These are phyloP conservation scores for Ogataea hybrid DNA, from an alignment of 1,139 yeast species.

Conservation along the genomic window DNA sequence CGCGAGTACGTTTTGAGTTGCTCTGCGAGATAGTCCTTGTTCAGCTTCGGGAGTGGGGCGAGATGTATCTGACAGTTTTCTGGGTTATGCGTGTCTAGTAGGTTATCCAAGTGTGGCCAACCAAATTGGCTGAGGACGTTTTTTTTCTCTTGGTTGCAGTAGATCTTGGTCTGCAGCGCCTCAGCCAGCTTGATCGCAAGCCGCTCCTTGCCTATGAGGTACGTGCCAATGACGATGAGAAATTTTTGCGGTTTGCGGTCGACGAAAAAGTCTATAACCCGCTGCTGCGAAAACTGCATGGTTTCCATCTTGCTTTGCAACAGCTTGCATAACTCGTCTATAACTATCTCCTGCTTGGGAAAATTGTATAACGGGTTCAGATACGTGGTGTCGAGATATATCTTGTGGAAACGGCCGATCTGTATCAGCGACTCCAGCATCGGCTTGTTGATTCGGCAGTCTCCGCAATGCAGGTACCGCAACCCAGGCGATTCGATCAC, in stretches of 20 bases:
- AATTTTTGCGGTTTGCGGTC: conserved; percentile 29
- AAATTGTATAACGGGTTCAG: conserved; percentile 70
- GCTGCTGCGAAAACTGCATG: conserved; percentile 29
- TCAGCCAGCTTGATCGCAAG: conserved; percentile 70
- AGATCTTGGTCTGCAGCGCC: conserved; percentile 50
- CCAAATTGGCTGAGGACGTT: conserved; percentile 42
- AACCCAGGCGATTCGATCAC: conserved; percentile 53
- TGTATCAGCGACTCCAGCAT: conserved; percentile 41
- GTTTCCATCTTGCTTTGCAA: conserved; percentile 36
- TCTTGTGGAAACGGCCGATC: conserved; percentile 46
- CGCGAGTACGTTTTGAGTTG: conserved; percentile 51
- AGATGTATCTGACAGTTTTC: conserved; percentile 62
- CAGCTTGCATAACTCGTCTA: conserved; percentile 56
- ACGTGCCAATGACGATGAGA: conserved; percentile 81
- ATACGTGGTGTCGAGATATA: conserved; percentile 88
- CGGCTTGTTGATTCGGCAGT: conserved; percentile 67
- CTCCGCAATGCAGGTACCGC: conserved; percentile 78
- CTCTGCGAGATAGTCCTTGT: conserved; percentile 40
- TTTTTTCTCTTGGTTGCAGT: conserved; percentile 47
- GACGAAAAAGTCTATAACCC: conserved; percentile 43
- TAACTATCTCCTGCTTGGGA: conserved; percentile 72
- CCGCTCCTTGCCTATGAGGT: conserved; percentile 88
- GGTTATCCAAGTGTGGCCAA: conserved; percentile 33
- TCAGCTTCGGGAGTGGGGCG: conserved; percentile 56
- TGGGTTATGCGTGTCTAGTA: conserved; percentile 42